A percentile compares a stretch with the other conserved stretches of the same genome.
Conservation (phyloP, 1,284 basidiomycete genomes). For the Irpex sp. region DNA sequence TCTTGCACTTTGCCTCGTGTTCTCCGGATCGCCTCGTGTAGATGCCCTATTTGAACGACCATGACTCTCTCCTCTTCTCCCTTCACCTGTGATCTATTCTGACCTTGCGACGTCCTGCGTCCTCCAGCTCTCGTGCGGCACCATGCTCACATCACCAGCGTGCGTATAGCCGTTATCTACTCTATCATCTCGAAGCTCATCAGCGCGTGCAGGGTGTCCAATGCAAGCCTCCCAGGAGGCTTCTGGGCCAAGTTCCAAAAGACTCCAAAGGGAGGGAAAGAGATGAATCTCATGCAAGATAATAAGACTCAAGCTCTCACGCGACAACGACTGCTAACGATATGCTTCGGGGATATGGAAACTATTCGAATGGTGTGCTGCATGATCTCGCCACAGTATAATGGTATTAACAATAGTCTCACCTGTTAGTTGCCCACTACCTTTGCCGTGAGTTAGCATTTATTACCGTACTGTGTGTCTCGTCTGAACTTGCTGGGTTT, state of each 20-base stretch:
- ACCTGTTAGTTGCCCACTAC: slow-evolving; percentile 54
- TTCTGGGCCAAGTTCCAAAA: slow-evolving; percentile 73
- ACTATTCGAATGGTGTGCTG: slow-evolving; percentile 65
- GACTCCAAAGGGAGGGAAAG: slow-evolving; percentile 42
- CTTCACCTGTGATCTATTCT: slow-evolving; percentile 7
- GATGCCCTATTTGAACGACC: slow-evolving; percentile 18
- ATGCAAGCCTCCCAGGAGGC: slow-evolving; percentile 49
- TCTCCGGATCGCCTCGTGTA: slow-evolving; percentile 21
- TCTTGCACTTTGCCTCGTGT: slow-evolving; percentile 23
- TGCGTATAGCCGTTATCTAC: slow-evolving; percentile 39
- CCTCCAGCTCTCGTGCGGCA: slow-evolving; percentile 16
- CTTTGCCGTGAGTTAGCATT: slow-evolving; percentile 42
- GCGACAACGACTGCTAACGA: slow-evolving; percentile 70
- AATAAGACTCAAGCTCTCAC: slow-evolving; percentile 46
- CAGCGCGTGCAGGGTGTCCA: slow-evolving; percentile 52
- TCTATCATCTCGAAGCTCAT: slow-evolving; percentile 29
- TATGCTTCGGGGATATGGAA: slow-evolving; percentile 81
- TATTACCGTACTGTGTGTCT: background rate
- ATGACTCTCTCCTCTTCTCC: slow-evolving; percentile 19
- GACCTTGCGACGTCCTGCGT: slow-evolving; percentile 8
- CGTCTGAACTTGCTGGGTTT: background rate
- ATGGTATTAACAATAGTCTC: slow-evolving; percentile 8
- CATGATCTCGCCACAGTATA: slow-evolving; percentile 8
- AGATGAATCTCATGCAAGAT: slow-evolving; percentile 45
- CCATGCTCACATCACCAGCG: slow-evolving; percentile 78